phyloP scores from a whole-genome alignment of 352 stramenopile genomes.

The Pythium chondricola region DNA sequence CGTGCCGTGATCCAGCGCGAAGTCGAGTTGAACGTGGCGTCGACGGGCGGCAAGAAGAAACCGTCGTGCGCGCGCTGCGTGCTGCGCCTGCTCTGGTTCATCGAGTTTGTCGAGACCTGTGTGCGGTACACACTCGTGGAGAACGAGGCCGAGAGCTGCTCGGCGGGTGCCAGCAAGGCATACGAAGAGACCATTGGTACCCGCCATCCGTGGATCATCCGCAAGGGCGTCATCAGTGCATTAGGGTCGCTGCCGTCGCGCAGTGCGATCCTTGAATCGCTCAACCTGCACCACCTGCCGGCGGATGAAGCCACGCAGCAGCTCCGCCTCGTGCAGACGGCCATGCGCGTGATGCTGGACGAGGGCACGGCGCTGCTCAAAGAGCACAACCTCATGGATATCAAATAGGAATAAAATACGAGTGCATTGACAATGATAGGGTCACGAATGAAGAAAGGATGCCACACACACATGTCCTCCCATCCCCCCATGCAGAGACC shows the following conservation, averaged over 20 bases:
- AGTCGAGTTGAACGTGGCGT: slow-evolving; percentile 49
- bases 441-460: too few relatives aligned
- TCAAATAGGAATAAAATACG: slow-evolving; percentile 70
- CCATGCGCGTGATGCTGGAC: slow-evolving; percentile 41
- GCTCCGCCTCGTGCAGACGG: slow-evolving; percentile 36
- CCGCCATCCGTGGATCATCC: slow-evolving; percentile 79
- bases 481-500: too few relatives aligned
- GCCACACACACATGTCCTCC: too few relatives aligned
- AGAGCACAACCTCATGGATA: slow-evolving; percentile 58
- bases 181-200: slow-evolving; percentile 80
- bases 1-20: slow-evolving; percentile 54
- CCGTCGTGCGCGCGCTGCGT: slow-evolving; percentile 68
- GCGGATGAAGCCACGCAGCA: slow-evolving; percentile 29
- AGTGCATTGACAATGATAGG: too few relatives aligned
- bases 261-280: slow-evolving; percentile 41
- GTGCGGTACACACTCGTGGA: slow-evolving; percentile 63
- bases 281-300: slow-evolving; percentile 29
- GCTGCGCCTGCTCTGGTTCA: slow-evolving; percentile 72
- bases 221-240: slow-evolving; percentile 76
- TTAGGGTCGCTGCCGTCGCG: slow-evolving; percentile 56
- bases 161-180: slow-evolving; percentile 54
- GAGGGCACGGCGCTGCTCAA: slow-evolving; percentile 49
- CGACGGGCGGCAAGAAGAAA: slow-evolving; percentile 77
- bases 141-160: slow-evolving; percentile 58
- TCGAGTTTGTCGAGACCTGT: slow-evolving; percentile 79